These are phyloP conservation scores for Phytophthora citrophthora DNA, from an alignment of 352 stramenopile genomes.

Conservation along the genomic window DNA sequence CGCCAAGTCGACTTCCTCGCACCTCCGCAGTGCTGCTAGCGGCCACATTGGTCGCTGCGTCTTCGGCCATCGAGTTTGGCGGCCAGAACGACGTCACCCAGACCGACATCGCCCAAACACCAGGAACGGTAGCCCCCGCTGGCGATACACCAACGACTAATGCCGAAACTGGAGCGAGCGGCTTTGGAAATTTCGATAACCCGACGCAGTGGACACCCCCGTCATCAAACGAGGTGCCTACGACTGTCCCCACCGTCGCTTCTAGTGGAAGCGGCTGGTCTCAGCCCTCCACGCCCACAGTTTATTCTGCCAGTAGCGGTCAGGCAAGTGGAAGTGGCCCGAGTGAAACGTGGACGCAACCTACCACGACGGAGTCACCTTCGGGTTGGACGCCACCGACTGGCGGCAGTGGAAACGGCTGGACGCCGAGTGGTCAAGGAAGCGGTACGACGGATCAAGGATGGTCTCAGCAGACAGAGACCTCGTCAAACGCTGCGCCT, in stretches of 20 bases:
- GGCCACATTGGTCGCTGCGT: constrained; percentile 1
- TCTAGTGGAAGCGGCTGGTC: constrained; percentile 17
- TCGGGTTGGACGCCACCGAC: constrained; percentile 1
- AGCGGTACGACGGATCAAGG: not conserved
- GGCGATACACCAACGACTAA: constrained; percentile 6
- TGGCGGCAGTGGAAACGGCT: not conserved
- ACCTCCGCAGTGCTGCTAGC: constrained; percentile 13
- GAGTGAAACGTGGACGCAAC: constrained; percentile 13
- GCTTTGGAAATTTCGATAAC: constrained; percentile 6
- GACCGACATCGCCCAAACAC: constrained; percentile 11
- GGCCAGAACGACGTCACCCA: constrained; percentile 22
- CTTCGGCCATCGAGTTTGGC: constrained; percentile 22
- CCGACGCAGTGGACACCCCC: constrained; percentile 10
- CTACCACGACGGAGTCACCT: constrained; percentile 2
- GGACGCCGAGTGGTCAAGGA: constrained; percentile 2
- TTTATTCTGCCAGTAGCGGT: constrained; percentile 10
- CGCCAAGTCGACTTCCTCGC: constrained; percentile 13
- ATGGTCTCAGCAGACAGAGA: constrained; percentile 1
- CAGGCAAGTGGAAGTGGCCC: constrained; percentile 8
- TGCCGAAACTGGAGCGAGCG: not conserved
- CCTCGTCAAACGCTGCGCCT: not conserved
- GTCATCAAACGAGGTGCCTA: constrained; percentile 20
- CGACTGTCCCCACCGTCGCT: not conserved
- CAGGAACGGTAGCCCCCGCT: constrained; percentile 11
- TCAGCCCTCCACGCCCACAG: constrained; percentile 10